Evolutionary conservation across 2,329 filamentous ascomycete species (phyloP), one percentile per base, ranked within the genome.

Genomic region (Ophiocordyceps sinensis): DNA sequence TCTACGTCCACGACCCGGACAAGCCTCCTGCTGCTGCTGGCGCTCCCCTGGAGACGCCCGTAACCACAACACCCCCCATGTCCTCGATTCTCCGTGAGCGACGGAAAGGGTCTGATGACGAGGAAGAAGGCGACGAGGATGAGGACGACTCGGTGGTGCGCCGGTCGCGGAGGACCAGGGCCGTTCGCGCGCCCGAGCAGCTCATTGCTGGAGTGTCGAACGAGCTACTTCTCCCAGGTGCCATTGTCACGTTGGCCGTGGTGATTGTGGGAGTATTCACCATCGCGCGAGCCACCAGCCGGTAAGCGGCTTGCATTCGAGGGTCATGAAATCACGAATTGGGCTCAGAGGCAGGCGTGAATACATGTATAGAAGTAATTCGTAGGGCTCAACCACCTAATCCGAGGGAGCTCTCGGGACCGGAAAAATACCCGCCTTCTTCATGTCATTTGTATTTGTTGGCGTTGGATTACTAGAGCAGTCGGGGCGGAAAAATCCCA

Each of bases 231-330:
- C 73, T 96, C 35, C 91, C 91, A 0, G 91, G 91, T 49, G 91
- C 91, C 17, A 89, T 98, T 57, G 87, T 91, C 43, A 88, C 88
- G n/a, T 65, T 98, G 55, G 91, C 89, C 10, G 85, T 93, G 36
- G 88, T 94, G 31, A 94, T 98, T 61, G 72, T 93, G 34, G 85
- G 85, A 49, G 89, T 96, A 11, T 98, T 98, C 65, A 79, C 87
- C 35, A 77, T 98, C 53, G 79, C 85, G 45, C 78, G 87, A 48
- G 66, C 79, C 47, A 68, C 70, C 30, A 73, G 68, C 60, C 62
- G 71, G 55, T 75, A 64, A 56, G 50, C 47, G 37, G 49, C 39
- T 36, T 37, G 29, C n/a, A 40, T 41, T 39, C 30, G 45, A 42
- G 45, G 43, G 45, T 61, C 51, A 62, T 53, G 58, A 62, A 48